These are phyloP conservation scores for Fraxinus albicans DNA, from an alignment of 305 asterid genomes.

Conservation along the genomic window DNA sequence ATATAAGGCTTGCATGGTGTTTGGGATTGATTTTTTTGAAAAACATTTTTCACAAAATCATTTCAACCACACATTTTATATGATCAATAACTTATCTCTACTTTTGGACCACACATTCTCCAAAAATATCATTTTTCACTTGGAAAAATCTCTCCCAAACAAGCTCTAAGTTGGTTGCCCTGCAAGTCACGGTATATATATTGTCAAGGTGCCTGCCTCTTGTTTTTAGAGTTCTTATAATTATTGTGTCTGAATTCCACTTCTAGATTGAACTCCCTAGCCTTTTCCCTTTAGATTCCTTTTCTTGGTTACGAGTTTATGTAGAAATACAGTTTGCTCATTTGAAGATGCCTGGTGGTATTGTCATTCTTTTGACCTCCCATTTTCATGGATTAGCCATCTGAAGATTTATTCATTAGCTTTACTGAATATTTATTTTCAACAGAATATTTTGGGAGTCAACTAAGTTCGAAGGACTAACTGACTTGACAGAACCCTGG, in stretches of 20 bases:
- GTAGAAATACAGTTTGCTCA: slow-evolving; percentile 5
- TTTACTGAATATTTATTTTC: slow-evolving; percentile 15
- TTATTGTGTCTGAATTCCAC: background rate
- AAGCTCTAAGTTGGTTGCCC: background rate
- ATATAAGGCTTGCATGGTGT: background rate
- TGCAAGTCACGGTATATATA: background rate
- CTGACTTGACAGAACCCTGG: slow-evolving; percentile 81
- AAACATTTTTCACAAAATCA: background rate
- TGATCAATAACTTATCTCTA: background rate
- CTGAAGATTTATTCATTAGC: slow-evolving; percentile 15
- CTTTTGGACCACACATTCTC: background rate
- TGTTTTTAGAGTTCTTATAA: background rate
- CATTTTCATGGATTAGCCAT: slow-evolving; percentile 1
- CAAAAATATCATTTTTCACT: too few relatives aligned
- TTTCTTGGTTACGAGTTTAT: background rate
- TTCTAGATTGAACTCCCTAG: background rate
- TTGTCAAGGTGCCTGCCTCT: background rate
- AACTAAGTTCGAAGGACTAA: slow-evolving; percentile 73
- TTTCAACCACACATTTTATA: background rate
- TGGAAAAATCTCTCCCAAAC: background rate
- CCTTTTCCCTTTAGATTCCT: background rate
- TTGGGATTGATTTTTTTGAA: background rate
- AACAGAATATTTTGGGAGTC: slow-evolving; percentile 96
- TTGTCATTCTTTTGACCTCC: background rate
- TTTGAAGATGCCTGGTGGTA: slow-evolving; percentile 14